Evolutionary conservation across 164 flowering plant genomes (phyloP), one percentile per base, ranked within the genome.

Genomic region (Chloranthus sessilifolius): DNA sequence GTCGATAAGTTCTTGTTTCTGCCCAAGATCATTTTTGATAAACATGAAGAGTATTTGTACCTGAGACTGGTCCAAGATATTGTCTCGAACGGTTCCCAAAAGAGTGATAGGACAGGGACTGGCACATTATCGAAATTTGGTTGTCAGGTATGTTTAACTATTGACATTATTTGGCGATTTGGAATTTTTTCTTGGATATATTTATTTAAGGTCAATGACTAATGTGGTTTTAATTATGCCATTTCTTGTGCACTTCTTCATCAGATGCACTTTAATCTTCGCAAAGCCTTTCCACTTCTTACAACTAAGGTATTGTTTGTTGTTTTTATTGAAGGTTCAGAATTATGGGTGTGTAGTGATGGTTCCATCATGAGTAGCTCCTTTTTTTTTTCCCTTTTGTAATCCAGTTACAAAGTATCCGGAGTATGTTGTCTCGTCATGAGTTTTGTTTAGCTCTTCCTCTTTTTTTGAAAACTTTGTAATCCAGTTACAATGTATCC

Each of bases 121-220:
- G 96, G 96, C 33, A 85, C 94, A 26, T 49, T 83, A n/a, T 88
- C 96, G 3, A 83, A 80, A 68, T 91, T 91, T 73, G 98, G 98
- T 53, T 85, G 96, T 65, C 95, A 85, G 98, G 98, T 88, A 58
- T 40, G 59, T 9, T 5, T 23, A 37, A 14, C 43, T 36, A 16
- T 24, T 6, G 7, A 36, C 19, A 27, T 16, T 12, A 2, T 21
- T 49, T 17, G 41, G 24, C 9, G 9, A 15, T 33, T 24, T 29
- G 25, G 14, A 6, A 23, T 24, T 22, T 37, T 38, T 36, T 12
- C 17, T 23, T 7, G 2, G 14, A 2, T 11, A 15, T 50, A 3
- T 3, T 19, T 49, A 12, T 28, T 7, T 2, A 29, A 6, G 36
- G 12, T 15, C 9, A 47, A 29, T 30, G 20, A 28, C 50, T 16